These are phyloP conservation scores for Euclidium syriacum DNA, from an alignment of 345 rosid genomes.

Conservation along the genomic window DNA sequence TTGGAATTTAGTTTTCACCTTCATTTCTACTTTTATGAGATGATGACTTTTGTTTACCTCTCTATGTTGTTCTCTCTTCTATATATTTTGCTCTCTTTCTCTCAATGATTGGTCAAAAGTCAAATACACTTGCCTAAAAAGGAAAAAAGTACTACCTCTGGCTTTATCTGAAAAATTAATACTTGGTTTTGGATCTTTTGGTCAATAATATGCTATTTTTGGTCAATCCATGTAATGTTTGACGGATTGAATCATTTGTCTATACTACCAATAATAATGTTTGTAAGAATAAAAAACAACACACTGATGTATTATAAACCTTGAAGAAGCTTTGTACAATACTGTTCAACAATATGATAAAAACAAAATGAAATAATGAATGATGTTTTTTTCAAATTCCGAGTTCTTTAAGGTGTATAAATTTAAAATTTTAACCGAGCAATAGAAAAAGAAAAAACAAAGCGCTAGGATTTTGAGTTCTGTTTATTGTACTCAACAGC, in stretches of 20 bases:
- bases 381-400: not conserved
- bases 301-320: not conserved
- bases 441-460: not conserved
- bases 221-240: not conserved
- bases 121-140: not conserved
- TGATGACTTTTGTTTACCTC: not conserved
- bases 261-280: too few relatives aligned
- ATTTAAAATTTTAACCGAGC: not conserved
- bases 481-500: constrained; percentile 59
- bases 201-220: not conserved
- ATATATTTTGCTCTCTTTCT: not conserved
- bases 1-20: constrained; percentile 23
- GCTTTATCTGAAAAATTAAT: not conserved
- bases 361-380: not conserved
- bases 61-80: not conserved
- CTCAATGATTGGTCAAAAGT: not conserved
- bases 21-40: not conserved
- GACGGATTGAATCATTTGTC: too few relatives aligned
- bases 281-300: not conserved
- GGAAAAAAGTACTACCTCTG: not conserved
- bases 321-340: constrained; percentile 18
- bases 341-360: not conserved
- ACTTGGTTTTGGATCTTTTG: not conserved
- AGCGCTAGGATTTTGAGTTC: constrained; percentile 28
- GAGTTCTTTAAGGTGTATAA: not conserved